phyloP scores from a whole-genome alignment of 2,329 filamentous ascomycete genomes.

The Aspergillus sp. region DNA sequence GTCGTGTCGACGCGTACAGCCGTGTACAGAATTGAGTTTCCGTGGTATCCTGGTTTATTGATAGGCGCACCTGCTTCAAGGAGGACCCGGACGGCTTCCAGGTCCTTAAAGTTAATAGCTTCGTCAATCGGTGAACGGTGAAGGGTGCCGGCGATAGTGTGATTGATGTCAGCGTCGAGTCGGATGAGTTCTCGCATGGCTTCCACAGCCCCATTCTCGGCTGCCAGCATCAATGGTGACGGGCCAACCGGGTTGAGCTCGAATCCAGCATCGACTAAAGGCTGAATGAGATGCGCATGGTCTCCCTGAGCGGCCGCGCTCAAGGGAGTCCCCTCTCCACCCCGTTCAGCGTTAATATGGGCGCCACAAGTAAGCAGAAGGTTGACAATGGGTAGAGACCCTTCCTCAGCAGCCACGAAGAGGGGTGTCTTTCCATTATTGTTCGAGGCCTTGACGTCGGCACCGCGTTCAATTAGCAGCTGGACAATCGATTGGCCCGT shows the following conservation, averaged over 20 bases:
- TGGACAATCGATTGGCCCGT: background rate
- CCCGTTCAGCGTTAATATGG: background rate
- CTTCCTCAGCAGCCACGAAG: background rate
- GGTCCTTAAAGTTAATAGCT: rapidly evolving
- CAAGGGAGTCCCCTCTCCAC: background rate
- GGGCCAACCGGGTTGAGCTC: background rate
- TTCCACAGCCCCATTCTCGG: background rate
- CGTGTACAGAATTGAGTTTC: background rate
- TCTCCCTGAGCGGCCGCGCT: background rate
- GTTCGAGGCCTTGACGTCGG: background rate
- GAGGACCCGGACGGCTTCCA: background rate
- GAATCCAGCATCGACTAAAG: background rate
- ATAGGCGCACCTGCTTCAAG: background rate
- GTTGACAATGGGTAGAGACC: background rate
- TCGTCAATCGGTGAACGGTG: background rate
- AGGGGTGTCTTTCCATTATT: background rate
- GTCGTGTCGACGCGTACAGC: background rate
- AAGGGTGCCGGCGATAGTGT: rapidly evolving
- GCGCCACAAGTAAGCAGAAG: background rate
- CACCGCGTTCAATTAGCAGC: background rate
- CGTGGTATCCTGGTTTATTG: background rate
- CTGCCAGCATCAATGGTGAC: background rate
- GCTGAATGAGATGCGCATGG: background rate
- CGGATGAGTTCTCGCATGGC: background rate
- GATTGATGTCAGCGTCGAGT: background rate